Percentiles rank a stretch among this genome's conserved stretches.
Evolutionary conservation across 441 rosid genomes (phyloP).

Genomic region (Gossypium schwendimanii): DNA sequence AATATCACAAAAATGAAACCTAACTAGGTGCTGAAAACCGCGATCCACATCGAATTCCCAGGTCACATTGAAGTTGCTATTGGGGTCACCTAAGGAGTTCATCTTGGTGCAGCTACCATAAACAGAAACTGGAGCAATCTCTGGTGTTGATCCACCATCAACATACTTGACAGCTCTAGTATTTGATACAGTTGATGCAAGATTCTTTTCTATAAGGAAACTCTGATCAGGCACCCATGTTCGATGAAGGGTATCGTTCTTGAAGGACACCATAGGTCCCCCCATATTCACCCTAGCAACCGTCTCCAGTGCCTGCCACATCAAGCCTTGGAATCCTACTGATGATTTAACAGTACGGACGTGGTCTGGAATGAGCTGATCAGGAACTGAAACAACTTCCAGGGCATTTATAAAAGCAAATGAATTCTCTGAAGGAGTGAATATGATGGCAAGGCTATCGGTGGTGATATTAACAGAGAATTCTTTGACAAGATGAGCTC

Average conservation of each 20-base stretch:
- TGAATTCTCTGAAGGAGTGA: constrained; percentile 46
- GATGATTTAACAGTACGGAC: constrained; percentile 26
- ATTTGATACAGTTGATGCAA: constrained; percentile 33
- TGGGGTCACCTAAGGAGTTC: constrained; percentile 45
- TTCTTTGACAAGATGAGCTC: constrained; percentile 41
- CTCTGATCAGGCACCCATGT: constrained; percentile 62
- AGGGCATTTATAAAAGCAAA: constrained; percentile 72
- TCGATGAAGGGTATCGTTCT: constrained; percentile 65
- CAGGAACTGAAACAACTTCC: constrained; percentile 73
- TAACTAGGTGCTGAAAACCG: no score
- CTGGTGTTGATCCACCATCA: constrained; percentile 38
- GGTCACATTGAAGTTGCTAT: constrained; percentile 25
- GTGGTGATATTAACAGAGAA: constrained; percentile 53
- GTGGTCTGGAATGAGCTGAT: constrained; percentile 36
- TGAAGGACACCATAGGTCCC: constrained; percentile 39
- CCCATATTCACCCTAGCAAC: constrained; percentile 77
- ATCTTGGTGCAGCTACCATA: constrained; percentile 62
- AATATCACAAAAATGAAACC: constrained; percentile 51
- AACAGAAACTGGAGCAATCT: constrained; percentile 51
- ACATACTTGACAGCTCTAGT: constrained; percentile 37
- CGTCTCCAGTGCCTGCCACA: constrained; percentile 51
- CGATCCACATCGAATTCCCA: no score
- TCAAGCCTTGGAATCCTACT: constrained; percentile 31
- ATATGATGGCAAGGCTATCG: constrained; percentile 38
- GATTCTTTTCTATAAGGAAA: constrained; percentile 32